Base-by-base conservation (phyloP, 768 basidiomycete species). In the Phanerochaete sordida region DNA sequence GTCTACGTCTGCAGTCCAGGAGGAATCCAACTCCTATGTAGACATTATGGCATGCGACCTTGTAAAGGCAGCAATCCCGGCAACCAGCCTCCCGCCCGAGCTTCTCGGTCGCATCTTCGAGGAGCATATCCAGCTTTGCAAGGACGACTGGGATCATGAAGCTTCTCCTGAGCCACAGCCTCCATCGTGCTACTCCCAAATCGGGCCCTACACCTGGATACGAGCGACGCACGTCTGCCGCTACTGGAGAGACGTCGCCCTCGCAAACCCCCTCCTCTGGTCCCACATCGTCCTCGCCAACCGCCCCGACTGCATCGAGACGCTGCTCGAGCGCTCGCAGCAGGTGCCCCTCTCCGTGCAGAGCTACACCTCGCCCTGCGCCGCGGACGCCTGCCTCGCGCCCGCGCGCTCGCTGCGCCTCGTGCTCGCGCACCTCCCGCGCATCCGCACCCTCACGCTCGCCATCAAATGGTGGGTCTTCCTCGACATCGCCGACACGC, bases 381-480 rank as follows among this genome's bases (percentile, higher is more conserved):
- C 24, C 2, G 39, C 39, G 1, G 26, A 35, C 4, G 27, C 19
- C 13, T 49, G 57, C 13, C 37, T 39, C 13, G 24, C 46, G 6
- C 58, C 58, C 8, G 21, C 54, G 12, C 39, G 39, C 8, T 54
- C 58, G 12, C 50, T 60, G 26, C 50, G 58, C 21, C 52, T 60
- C 51, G 39, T 60, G 3, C 58, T 60, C 13, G 6, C 12, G 23
- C 48, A 60, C 31, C 21, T 60, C 6, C 44, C n/a, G 21, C 58
- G 58, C 26, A 46, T 60, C 2, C 58, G 52, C 26, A 33, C 51
- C 11, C 51, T 60, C 28, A 28, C 26, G 33, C 58, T 60, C 26
- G 44, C 2, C 26, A 44, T 60, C 37, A 60, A 60, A 19, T 60
- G 58, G 58, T 60, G 58, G 58, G 37, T 60, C 15, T 60, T 21